Conservation (phyloP, 495 filamentous ascomycete genomes). For the Xylona heveae region DNA sequence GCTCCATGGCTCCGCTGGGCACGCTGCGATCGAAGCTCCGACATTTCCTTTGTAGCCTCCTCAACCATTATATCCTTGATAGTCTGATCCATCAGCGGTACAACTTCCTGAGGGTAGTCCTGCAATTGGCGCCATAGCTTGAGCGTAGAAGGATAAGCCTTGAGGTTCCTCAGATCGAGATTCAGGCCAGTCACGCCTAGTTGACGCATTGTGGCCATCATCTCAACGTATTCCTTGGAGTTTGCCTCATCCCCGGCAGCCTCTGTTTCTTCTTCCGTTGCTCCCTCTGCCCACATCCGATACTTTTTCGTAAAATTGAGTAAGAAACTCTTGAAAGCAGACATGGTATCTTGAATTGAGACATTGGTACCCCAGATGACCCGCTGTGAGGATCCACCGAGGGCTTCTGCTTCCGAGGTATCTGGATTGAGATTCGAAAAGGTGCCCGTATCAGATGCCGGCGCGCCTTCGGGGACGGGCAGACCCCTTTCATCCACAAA, state of each 20-base stretch:
- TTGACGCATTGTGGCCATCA: constrained; percentile 75
- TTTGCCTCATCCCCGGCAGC: constrained; percentile 33
- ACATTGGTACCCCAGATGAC: constrained; percentile 98
- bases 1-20: constrained; percentile 22
- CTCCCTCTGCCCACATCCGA: constrained; percentile 71
- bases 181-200: constrained; percentile 69
- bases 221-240: constrained; percentile 59
- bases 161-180: constrained; percentile 73
- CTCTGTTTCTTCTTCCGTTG: constrained; percentile 50
- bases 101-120: constrained; percentile 83
- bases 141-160: constrained; percentile 73
- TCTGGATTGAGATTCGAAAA: constrained; percentile 74
- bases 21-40: constrained; percentile 36
- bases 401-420: constrained; percentile 78
- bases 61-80: constrained; percentile 90
- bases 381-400: constrained; percentile 57
- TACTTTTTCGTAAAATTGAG: constrained; percentile 81
- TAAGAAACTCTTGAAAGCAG: constrained; percentile 75
- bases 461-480: constrained; percentile 31
- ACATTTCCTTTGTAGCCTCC: constrained; percentile 63
- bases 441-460: constrained; percentile 52
- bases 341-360: constrained; percentile 72
- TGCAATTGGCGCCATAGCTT: constrained; percentile 93
- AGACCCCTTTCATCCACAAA: constrained; percentile 69
- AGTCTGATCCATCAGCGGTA: constrained; percentile 86